A percentile compares a stretch with the other conserved stretches of the same genome.
These are phyloP conservation scores for Chytriomyces sp. DNA, from an alignment of 192 early-diverging fungal species.

Conservation along the genomic window DNA sequence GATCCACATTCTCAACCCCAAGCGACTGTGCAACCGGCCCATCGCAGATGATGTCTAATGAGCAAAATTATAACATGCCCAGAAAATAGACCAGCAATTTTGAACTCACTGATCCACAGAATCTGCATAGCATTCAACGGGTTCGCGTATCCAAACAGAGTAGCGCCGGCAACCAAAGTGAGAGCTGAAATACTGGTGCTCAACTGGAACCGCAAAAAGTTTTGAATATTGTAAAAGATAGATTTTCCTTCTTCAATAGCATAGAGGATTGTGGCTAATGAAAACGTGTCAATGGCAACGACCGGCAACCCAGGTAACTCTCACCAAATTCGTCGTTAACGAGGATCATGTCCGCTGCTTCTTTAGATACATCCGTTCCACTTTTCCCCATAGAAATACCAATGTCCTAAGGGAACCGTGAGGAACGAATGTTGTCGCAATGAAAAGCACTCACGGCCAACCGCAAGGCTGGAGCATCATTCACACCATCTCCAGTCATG, in stretches of 20 bases:
- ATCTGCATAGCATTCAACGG: constrained; percentile 99
- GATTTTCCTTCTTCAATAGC: constrained; percentile 98
- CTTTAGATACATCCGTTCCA: constrained; percentile 94
- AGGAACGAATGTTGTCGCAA: constrained; percentile 6
- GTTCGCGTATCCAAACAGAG: constrained; percentile 81
- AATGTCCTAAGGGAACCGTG: constrained; percentile 70
- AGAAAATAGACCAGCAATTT: neutral
- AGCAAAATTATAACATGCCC: neutral
- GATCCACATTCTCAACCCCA: constrained; percentile 93
- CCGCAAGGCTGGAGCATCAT: constrained; percentile 92
- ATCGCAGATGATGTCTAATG: constrained; percentile 93
- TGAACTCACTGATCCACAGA: constrained; percentile 94
- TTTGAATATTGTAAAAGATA: constrained; percentile 98
- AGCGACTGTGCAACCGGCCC: constrained; percentile 97
- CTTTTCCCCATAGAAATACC: constrained; percentile 96
- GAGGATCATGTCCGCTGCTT: constrained; percentile 96
- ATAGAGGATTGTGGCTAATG: constrained; percentile 76
- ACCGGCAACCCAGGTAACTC: neutral
- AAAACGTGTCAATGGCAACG: neutral
- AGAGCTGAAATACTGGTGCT: constrained; percentile 92
- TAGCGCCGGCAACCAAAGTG: constrained; percentile 82
- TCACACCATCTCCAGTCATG: constrained; percentile 97
- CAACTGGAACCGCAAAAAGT: constrained; percentile 95
- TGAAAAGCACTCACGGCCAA: constrained; percentile 51
- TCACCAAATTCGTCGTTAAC: constrained; percentile 88